Evolutionary conservation across 78 protist genomes (phyloP).

Genomic region (Dictyostelium brefeldianum): DNA sequence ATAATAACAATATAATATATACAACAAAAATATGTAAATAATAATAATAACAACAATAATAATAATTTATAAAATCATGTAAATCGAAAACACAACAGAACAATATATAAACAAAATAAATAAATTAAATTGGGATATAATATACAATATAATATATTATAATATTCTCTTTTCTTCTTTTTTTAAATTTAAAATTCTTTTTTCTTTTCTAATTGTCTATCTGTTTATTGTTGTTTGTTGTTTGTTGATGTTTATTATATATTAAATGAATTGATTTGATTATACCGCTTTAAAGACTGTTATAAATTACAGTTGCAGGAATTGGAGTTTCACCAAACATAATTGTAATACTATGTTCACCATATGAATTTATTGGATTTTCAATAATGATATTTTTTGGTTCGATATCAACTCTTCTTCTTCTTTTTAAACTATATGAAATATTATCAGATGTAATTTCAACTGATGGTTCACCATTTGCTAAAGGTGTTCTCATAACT

Average conservation of each 20-base stretch:
- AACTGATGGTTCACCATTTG: conserved; percentile 7
- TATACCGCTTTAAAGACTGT: not conserved
- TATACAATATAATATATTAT: not conserved
- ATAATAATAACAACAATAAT: not conserved
- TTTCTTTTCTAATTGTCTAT: too few species aligned
- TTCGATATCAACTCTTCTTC: conserved; percentile 40
- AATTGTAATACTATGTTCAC: not conserved
- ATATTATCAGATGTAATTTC: conserved; percentile 34
- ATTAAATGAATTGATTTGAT: not conserved
- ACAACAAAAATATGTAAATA: not conserved
- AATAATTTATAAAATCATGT: too few species aligned
- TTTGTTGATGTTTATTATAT: too few species aligned
- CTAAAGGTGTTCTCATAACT: conserved; percentile 23
- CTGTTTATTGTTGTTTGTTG: too few species aligned
- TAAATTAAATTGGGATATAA: too few species aligned
- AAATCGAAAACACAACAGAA: too few species aligned
- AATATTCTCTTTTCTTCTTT: not conserved
- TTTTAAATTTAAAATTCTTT: not conserved
- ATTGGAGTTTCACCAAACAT: conserved; percentile 3
- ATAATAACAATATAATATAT: not conserved
- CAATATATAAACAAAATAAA: too few species aligned
- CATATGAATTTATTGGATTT: conserved; percentile 30
- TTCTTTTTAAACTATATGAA: conserved; percentile 72
- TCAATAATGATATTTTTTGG: conserved; percentile 9
- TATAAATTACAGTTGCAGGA: not conserved